Evolutionary conservation across 352 stramenopile species (phyloP), one percentile per base, ranked within the genome.

Genomic region (Phytophthora sansomeana): DNA sequence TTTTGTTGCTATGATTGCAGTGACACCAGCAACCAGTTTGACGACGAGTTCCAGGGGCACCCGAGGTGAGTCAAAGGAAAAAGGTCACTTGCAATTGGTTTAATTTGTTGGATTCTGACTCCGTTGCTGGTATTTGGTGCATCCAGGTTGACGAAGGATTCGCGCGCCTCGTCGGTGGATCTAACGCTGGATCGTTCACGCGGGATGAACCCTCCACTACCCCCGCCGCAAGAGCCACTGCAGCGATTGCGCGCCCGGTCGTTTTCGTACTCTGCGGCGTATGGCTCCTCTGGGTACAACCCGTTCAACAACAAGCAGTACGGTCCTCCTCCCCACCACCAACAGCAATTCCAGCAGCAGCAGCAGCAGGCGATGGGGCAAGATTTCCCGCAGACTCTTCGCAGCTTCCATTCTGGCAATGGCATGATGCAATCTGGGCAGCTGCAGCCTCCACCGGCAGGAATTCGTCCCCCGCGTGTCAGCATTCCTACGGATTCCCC

Each of bases 231-330:
- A 42, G 83, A 93, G 35, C 80, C 83, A 13, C 58, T 89, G 9
- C 81, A 92, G 67, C 81, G 83, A 11, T 50, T 91, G n/a, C 85
- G 85, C 29, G 85, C 83, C 4, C 79, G 84, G 13, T 93, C 85
- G 32, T 93, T 93, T 39, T 93, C 85, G 55, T 91, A 91, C 56
- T 92, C 85, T 3, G 69, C 78, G 29, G 70, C 63, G 14, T 92
- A 92, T 47, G 80, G 81, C 1, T 59, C 72, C 2, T 76, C 82
- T 0, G 79, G 74, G 30, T 90, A 81, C 52, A 85, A 79, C 26
- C 72, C 72, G 9, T 87, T 75, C 48, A 74, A 66, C 47, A 84
- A 84, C 46, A 74, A 86, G 56, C 74, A 84, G 53, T 91, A 85
- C 50, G 56, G 63, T 0, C 63, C 73, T 1, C 63, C 62, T 29